Percentiles rank a stretch among this genome's conserved stretches.
phyloP scores from a whole-genome alignment of 2,329 filamentous ascomycete species.

The Ophiostoma sp. region DNA sequence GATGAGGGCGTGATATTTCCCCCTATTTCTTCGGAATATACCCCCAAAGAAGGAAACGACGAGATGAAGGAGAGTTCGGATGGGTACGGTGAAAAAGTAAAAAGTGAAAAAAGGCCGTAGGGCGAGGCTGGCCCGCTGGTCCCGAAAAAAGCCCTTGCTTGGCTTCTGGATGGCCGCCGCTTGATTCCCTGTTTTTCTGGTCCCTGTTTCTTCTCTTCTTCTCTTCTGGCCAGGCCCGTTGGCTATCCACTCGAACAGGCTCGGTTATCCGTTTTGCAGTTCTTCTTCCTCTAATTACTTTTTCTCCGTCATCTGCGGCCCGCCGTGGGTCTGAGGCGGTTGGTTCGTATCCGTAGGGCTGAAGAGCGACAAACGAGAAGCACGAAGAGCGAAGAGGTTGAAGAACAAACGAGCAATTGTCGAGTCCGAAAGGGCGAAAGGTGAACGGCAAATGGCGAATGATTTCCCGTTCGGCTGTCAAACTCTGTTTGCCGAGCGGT shows the following conservation, averaged over 20 bases:
- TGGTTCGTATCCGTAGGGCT: constrained; percentile 11
- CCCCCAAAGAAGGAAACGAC: constrained; percentile 10
- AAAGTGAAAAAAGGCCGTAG: neutral
- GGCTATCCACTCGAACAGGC: neutral
- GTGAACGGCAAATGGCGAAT: neutral
- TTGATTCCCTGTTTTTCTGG: neutral
- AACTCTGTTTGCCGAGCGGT: neutral
- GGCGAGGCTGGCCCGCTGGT: neutral
- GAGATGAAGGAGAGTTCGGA: neutral
- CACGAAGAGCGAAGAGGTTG: neutral
- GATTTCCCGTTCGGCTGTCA: neutral
- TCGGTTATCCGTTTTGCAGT: neutral
- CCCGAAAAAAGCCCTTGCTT: neutral
- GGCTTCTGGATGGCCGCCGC: neutral
- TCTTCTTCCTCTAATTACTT: neutral
- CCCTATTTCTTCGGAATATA: constrained; percentile 1
- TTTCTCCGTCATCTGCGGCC: neutral
- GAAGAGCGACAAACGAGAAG: neutral
- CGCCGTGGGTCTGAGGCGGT: constrained; percentile 6
- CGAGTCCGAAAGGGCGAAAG: neutral
- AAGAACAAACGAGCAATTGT: neutral
- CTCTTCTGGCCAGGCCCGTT: neutral
- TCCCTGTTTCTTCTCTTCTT: neutral
- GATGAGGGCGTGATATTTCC: neutral
- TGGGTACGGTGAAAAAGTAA: neutral